Base-by-base conservation (phyloP, 768 basidiomycete species). In the Tylopilus cervinicoccineus region DNA sequence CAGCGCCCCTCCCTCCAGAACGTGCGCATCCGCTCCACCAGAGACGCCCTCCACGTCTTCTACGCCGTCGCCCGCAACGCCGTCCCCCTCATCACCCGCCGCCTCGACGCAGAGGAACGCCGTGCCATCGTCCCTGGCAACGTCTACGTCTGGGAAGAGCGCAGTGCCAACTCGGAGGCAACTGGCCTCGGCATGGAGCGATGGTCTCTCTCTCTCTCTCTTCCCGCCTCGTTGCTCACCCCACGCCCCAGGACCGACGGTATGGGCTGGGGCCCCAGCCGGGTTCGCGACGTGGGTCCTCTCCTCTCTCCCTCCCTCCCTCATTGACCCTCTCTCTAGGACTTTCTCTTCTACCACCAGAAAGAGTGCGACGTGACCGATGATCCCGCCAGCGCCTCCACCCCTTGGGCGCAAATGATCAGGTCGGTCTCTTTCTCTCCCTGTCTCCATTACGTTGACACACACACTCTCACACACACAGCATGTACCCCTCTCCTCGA, bases 141-240 rank as follows among this genome's bases (percentile, higher is more conserved):
- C 56, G 86, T 90, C 20, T 91, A 89, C 57, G 86, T 91, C 52
- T 92, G 89, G 88, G 88, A 92, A 63, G 88, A 92, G 57, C 84
- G 88, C 53, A 85, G 85, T 22, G 85, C 88, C 7, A 88, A 86
- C 62, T 81, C 84, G n/a, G 87, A 88, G 61, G 73, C 76, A 44
- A 86, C 87, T 10, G 88, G 88, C 13, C 77, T 89, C 39, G 88
- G 88, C 31, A 92, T 92, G 84, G 89, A 91, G 58, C 76, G 88
- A 66, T 89, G 89, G 84, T 81, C 59, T 31, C 71, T 62, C 37
- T 27, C 26, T 4, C 4, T 37, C n/a, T 16, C 22, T 11, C 16
- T 19, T n/a, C 34, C 12, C 33, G 2, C 8, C 6, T 7, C 31
- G 9, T 13, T 9, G 2, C 9, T 14, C 20, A 29, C 33, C 14